Evolutionary conservation across 805 yeast species (phyloP).

Genomic region (Kockiozyma suomiensis): DNA sequence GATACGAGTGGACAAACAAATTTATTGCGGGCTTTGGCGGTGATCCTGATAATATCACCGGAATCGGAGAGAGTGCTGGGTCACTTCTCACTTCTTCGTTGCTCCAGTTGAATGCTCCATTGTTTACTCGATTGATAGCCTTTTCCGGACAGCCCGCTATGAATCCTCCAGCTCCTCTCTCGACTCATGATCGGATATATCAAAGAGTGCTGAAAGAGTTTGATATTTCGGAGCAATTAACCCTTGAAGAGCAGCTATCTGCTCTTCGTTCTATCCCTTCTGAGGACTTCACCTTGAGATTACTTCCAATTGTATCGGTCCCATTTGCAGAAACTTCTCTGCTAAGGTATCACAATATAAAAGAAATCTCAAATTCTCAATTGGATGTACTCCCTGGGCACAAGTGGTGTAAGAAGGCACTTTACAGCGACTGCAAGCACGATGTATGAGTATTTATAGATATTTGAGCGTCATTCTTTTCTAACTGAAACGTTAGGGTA

Average conservation of each 20-base stretch:
- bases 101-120: not conserved
- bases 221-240: not conserved
- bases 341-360: not conserved
- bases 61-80: conserved; percentile 51
- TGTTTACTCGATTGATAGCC: conserved; percentile 4
- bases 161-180: not conserved
- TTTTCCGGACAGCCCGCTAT: conserved; percentile 5
- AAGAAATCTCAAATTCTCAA: not conserved
- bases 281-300: not conserved
- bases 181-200: not conserved
- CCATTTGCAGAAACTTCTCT: not conserved
- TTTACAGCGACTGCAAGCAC: conserved; percentile 5
- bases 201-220: not conserved
- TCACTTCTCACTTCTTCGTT: conserved; percentile 2
- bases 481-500: not conserved
- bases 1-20: conserved; percentile 48
- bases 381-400: not conserved
- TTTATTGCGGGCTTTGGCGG: conserved; percentile 50
- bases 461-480: no score
- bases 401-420: conserved; percentile 1
- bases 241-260: not conserved
- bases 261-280: not conserved
- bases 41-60: conserved; percentile 45
- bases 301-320: not conserved
- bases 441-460: not conserved